These are phyloP conservation scores for Mycosphaerella sp. DNA, from an alignment of 2,329 filamentous ascomycete genomes.

Conservation along the genomic window DNA sequence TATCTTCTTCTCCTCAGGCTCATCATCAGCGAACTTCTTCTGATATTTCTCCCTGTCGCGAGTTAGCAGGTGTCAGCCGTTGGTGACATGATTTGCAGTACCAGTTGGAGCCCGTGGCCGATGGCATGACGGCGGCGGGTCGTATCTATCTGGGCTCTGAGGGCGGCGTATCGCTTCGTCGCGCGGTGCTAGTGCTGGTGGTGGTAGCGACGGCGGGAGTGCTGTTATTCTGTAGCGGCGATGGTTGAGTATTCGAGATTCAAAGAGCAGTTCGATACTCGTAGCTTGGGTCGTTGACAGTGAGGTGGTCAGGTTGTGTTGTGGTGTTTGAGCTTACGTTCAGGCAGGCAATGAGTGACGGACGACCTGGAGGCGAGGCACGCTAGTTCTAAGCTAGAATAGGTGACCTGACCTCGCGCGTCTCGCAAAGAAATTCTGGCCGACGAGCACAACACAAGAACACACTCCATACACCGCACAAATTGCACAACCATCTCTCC, in stretches of 20 bases:
- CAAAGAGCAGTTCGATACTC: too few relatives aligned
- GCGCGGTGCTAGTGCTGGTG: not conserved
- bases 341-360: not conserved
- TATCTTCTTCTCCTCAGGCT: conserved; percentile 99
- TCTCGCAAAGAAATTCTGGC: not conserved
- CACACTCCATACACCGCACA: not conserved
- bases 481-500: not conserved
- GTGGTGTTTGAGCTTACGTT: not conserved
- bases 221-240: not conserved
- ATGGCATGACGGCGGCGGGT: conserved; percentile 60
- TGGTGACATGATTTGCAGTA: not conserved
- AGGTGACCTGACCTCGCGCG: not conserved
- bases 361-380: not conserved
- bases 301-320: not conserved
- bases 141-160: not conserved
- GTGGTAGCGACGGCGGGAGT: not conserved
- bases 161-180: not conserved
- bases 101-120: conserved; percentile 74
- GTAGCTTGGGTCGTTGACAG: too few relatives aligned
- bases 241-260: too few relatives aligned
- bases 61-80: conserved; percentile 43
- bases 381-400: not conserved
- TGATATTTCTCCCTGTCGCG: conserved; percentile 77
- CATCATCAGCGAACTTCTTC: conserved; percentile 95
- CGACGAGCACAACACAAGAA: not conserved